Base-by-base conservation (phyloP, 768 basidiomycete genomes). In the Suillus alpinus region DNA sequence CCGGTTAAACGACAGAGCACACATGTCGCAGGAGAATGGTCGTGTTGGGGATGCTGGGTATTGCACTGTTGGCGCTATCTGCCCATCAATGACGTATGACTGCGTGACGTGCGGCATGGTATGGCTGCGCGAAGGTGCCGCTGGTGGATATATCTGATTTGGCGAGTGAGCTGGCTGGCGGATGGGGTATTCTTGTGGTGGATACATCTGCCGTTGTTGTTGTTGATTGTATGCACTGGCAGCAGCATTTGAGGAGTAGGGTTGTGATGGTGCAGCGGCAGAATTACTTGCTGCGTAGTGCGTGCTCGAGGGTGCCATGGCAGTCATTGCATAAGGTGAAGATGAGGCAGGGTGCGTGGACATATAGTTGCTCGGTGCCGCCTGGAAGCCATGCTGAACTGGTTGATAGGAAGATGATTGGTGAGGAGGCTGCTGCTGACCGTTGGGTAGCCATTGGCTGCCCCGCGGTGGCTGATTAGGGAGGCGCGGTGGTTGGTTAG, bases 1-100 rank as follows among this genome's bases (percentile, higher is more conserved):
- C 47, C 91, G 84, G 69, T 91, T 91, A 78, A 94, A 94, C 23
- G 91, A 92, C 63, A 92, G 72, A 12, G 89, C 81, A 71, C 91
- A 94, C 64, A 91, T 71, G 65, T 88, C 86, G 62, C 88, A 89
- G 10, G 83, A 78, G 66, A 85, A 89, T 20, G 87, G 87, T 41
- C 86, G 81, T 18, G 77, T 71, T 7, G 85, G 82, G n/a, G 86
- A 83, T 41, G 82, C 77, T 31, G 86, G 81, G 70, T 84, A 85
- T 59, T 85, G 83, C 41, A 78, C 69, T 58, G 69, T 31, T 57
- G 68, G 57, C 63, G 68, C 5, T 56, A 55, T 39, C 8, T 10
- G 53, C 1, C 23, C 53, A 55, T 55, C 53, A 16, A 6, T 26
- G 26, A 39, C 13, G 37, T 55, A 55, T 39, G 53, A 18, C 1